A percentile compares a stretch with the other conserved stretches of the same genome.
Conservation (phyloP, 352 stramenopile genomes). For the Phytophthora palmivora region DNA sequence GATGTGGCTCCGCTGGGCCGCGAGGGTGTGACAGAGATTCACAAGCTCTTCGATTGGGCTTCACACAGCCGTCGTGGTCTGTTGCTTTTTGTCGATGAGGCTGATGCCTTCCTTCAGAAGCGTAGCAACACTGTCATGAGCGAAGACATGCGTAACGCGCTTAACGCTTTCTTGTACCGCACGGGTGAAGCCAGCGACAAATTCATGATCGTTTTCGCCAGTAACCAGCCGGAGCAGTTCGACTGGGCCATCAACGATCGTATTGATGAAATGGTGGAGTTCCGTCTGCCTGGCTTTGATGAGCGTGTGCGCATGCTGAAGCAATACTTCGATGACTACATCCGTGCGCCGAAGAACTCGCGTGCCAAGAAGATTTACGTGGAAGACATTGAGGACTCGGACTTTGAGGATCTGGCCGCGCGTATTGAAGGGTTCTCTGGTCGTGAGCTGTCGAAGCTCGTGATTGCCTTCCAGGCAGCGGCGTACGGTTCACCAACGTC, state of each 20-base stretch:
- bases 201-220: conserved; percentile 99
- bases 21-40: conserved; percentile 98
- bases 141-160: conserved; percentile 98
- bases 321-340: conserved; percentile 98
- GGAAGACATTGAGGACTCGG: conserved; percentile 91
- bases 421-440: conserved; percentile 98
- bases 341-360: conserved; percentile 89
- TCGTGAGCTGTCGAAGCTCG: conserved; percentile 99
- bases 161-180: conserved; percentile 99
- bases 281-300: conserved; percentile 92
- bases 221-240: conserved; percentile 99
- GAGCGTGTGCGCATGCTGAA: conserved; percentile 98
- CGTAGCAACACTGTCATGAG: conserved; percentile 93
- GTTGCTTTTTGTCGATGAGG: conserved; percentile 99
- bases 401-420: conserved; percentile 93
- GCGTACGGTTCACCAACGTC: conserved; percentile 96
- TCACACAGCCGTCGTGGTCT: conserved; percentile 95
- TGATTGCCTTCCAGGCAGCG: conserved; percentile 98
- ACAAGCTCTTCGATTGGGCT: conserved; percentile 99
- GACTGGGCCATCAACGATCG: conserved; percentile 99
- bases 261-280: conserved; percentile 99
- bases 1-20: conserved; percentile 98
- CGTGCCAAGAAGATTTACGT: conserved; percentile 91
- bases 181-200: conserved; percentile 98
- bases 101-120: conserved; percentile 99